Percentiles rank a stretch among this genome's conserved stretches.
Conservation (phyloP, 2,329 filamentous ascomycete species). For the Fusarium udum region DNA sequence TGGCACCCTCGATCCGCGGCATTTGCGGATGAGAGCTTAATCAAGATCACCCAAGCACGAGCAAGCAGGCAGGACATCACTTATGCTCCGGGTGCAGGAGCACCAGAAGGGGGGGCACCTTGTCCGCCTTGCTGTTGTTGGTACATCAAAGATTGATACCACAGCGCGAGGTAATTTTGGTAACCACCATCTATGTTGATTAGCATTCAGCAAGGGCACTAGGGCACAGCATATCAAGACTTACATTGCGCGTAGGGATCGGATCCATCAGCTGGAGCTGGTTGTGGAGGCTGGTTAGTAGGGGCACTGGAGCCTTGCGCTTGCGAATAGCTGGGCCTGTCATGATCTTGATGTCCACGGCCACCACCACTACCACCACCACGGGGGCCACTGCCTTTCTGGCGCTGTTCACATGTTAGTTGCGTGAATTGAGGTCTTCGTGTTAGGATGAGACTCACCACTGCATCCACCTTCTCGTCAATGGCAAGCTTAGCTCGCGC, state of each 20-base stretch:
- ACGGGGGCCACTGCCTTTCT: conserved; percentile 60
- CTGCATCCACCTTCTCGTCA: conserved; percentile 90
- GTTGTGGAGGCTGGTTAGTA: conserved; percentile 56
- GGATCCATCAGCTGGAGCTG: conserved; percentile 60
- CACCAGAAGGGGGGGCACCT: conserved; percentile 49
- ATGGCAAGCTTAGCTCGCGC: conserved; percentile 84
- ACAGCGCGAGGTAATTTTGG: conserved; percentile 80
- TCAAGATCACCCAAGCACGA: conserved; percentile 50
- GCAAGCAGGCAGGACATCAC: conserved; percentile 45
- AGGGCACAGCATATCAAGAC: conserved; percentile 42
- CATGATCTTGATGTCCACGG: conserved; percentile 62
- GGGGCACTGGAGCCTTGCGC: conserved; percentile 54
- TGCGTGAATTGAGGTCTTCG: neutral
- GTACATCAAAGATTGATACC: conserved; percentile 75
- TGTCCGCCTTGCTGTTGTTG: conserved; percentile 54
- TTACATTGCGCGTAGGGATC: conserved; percentile 82
- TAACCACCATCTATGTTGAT: conserved; percentile 75
- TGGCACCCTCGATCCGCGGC: conserved; percentile 35
- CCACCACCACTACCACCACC: conserved; percentile 53
- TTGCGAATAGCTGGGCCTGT: conserved; percentile 63
- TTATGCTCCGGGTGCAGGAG: conserved; percentile 50
- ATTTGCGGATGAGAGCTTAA: conserved; percentile 41
- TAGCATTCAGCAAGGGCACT: neutral
- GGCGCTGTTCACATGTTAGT: conserved; percentile 54
- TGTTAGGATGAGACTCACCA: conserved; percentile 63